Percentiles rank a stretch among this genome's conserved stretches.
phyloP scores from a whole-genome alignment of 2,329 filamentous ascomycete genomes.

The Penicillium vulpinum region DNA sequence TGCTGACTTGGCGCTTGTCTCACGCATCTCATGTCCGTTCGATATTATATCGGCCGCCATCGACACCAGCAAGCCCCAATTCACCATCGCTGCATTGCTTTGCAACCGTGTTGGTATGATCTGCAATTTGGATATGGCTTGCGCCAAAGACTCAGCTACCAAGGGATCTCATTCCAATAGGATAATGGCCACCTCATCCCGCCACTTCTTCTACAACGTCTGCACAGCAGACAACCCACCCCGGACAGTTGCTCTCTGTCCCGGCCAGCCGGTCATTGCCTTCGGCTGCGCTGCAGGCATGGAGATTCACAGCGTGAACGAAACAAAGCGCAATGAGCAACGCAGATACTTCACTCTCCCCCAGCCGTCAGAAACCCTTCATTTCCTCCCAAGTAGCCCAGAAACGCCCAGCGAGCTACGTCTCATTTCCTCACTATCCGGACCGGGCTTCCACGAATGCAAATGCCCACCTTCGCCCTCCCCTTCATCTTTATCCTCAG shows the following conservation, averaged over 20 bases:
- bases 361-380: slow-evolving; percentile 47
- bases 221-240: slow-evolving; percentile 64
- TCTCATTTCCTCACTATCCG: slow-evolving; percentile 62
- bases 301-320: slow-evolving; percentile 62
- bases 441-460: slow-evolving; percentile 34
- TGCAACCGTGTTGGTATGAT: slow-evolving; percentile 62
- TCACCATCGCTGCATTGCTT: slow-evolving; percentile 60
- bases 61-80: slow-evolving; percentile 58
- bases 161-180: slow-evolving; percentile 22
- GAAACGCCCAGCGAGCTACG: slow-evolving; percentile 58
- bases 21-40: slow-evolving; percentile 58
- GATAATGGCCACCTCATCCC: slow-evolving; percentile 32
- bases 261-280: slow-evolving; percentile 63
- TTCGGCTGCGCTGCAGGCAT: slow-evolving; percentile 65
- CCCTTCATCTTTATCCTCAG: slow-evolving; percentile 16
- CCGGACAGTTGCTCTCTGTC: slow-evolving; percentile 65
- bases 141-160: slow-evolving; percentile 1
- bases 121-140: slow-evolving; percentile 51
- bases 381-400: slow-evolving; percentile 59
- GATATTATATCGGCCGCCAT: slow-evolving; percentile 62
- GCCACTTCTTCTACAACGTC: slow-evolving; percentile 53
- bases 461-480: slow-evolving; percentile 28
- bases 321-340: slow-evolving; percentile 42
- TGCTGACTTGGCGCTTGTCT: slow-evolving; percentile 47
- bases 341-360: slow-evolving; percentile 44